Base-by-base conservation (phyloP, 225 moss, liverwort and hornwort genomes). In the Takakia lepidozioides region DNA sequence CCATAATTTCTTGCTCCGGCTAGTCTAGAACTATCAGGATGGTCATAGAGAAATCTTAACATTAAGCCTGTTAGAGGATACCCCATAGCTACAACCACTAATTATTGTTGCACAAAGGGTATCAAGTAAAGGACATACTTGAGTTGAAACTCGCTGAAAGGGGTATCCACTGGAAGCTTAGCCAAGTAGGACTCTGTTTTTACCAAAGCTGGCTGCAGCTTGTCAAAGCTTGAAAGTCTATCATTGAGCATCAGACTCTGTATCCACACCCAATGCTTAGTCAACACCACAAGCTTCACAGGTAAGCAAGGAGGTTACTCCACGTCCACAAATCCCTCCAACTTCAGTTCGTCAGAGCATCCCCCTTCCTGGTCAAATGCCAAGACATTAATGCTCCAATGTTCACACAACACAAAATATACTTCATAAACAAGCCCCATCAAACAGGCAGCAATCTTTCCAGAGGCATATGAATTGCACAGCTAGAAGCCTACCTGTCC, bases 191-290 rank as follows among this genome's bases (percentile, higher is more conserved):
- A 86, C 64, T 93, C 93, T 5, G 79, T 60, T 55, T 73, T 93
- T 0, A 72, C 41, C 10, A 93, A 38, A 2, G 71, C 51, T 50
- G 81, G 65, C 46, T 67, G 78, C 20, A 93, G 72, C 61, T 74
- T 76, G 19, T 38, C 46, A 27, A 71, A 11, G 23, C 24, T 72
- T 9, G 38, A 38, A 63, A 93, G 58, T 8, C 68, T 59, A 18
- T 84, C 86, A 55, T 89, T 93, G 30, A 93, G 60, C 82, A 93
- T 79, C 70, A 93, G 58, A 29, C 60, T 60, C 90, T 91, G 74
- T 64, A 58, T 16, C 14, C 60, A 39, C 41, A 5, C 11, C 19
- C n/a, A 1, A 41, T 16, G 20, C 41, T 18, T 7, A 41, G 15
- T 41, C 41, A 41, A 8, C 41, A 3, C 41, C 17, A 16, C 6